Evolutionary conservation across 78 protist species (phyloP).

Genomic region (Dictyostelium purpureum): DNA sequence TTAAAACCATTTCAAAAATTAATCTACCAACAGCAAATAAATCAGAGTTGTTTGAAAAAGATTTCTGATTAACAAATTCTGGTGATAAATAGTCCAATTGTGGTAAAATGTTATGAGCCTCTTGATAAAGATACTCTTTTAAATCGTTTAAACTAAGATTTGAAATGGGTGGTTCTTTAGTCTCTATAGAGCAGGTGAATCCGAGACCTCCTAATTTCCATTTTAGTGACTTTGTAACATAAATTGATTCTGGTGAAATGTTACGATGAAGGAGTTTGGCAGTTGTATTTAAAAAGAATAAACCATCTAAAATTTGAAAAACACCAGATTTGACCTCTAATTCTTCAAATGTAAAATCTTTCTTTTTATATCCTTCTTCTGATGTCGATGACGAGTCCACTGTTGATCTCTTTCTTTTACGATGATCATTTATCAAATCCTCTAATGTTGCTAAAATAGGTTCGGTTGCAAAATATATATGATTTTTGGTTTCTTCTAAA

Average conservation of each 20-base stretch:
- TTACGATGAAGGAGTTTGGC: constrained; percentile 66
- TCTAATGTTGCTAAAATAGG: constrained; percentile 54
- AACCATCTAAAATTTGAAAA: constrained; percentile 56
- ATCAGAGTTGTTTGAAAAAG: constrained; percentile 36
- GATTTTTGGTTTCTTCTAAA: constrained; percentile 40
- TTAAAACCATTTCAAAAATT: constrained; percentile 12
- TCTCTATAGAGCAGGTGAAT: constrained; percentile 51
- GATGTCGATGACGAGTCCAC: constrained; percentile 11
- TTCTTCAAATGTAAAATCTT: constrained; percentile 70
- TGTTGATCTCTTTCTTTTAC: constrained; percentile 15
- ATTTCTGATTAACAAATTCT: constrained; percentile 23
- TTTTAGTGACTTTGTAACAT: constrained; percentile 25
- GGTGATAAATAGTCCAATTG: constrained; percentile 47
- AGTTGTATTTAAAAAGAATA: constrained; percentile 48
- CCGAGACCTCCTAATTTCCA: constrained; percentile 78
- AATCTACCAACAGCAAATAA: constrained; percentile 43
- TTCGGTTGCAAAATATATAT: constrained; percentile 66
- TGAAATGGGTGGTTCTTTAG: constrained; percentile 16
- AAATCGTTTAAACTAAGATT: constrained; percentile 14
- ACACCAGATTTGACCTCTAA: constrained; percentile 55
- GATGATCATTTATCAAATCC: background rate
- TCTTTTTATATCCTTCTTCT: constrained; percentile 12
- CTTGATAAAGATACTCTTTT: constrained; percentile 30
- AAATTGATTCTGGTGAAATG: constrained; percentile 61
- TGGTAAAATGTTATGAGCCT: constrained; percentile 8